These are phyloP conservation scores for Henckelia pumila DNA, from an alignment of 257 asterid genomes.

Conservation along the genomic window DNA sequence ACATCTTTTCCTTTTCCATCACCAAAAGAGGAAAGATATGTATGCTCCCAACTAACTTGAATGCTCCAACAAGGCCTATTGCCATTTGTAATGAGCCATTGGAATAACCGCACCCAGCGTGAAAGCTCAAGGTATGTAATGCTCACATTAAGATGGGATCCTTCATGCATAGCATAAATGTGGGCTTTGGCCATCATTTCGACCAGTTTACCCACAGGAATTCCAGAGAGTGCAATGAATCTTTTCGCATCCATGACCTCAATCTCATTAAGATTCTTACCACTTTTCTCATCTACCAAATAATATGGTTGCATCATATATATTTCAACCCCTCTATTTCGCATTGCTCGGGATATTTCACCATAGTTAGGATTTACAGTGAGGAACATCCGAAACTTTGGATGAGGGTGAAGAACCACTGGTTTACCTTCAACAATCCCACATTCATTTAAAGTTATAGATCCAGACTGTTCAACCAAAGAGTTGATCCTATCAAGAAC, in stretches of 20 bases:
- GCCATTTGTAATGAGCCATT: conserved; percentile 65
- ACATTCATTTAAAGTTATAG: conserved; percentile 89
- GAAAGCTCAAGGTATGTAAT: conserved; percentile 89
- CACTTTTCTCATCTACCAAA: conserved; percentile 43
- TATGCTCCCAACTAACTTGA: conserved; percentile 83
- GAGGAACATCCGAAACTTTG: conserved; percentile 86
- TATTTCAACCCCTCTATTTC: conserved; percentile 94
- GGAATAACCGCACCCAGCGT: conserved; percentile 87
- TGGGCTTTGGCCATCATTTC: conserved; percentile 88
- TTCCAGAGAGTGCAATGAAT: conserved; percentile 69
- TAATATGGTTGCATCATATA: conserved; percentile 70
- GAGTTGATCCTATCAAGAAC: conserved; percentile 98
- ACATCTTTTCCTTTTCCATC: conserved; percentile 59
- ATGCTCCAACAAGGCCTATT: conserved; percentile 79
- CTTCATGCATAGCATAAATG: conserved; percentile 67
- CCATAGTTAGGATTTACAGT: conserved; percentile 89
- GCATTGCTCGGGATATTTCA: conserved; percentile 98
- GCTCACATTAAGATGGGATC: conserved; percentile 46
- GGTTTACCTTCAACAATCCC: conserved; percentile 88
- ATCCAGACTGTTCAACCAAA: conserved; percentile 96
- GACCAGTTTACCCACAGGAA: conserved; percentile 66
- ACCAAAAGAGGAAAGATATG: conserved; percentile 85
- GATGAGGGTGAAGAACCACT: conserved; percentile 83
- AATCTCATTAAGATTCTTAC: conserved; percentile 34
- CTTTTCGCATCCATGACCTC: conserved; percentile 76